Evolutionary conservation across 495 filamentous ascomycete genomes (phyloP).

Genomic region (Aspergillus indologenus): DNA sequence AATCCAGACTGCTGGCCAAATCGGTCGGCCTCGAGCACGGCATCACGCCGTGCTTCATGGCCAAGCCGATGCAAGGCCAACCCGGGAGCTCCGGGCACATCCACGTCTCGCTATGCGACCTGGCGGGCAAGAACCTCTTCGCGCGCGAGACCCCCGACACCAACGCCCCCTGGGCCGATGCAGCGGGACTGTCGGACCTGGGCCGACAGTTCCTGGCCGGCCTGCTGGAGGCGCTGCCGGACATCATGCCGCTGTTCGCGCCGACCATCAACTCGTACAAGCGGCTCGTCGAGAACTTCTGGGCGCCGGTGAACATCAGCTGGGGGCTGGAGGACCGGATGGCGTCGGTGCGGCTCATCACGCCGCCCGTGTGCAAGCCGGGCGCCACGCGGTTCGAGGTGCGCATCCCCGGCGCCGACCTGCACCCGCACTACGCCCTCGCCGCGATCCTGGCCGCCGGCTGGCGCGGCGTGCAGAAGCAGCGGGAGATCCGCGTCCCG

Average conservation of each 20-base stretch:
- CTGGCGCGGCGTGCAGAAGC: constrained; percentile 82
- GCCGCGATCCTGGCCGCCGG: constrained; percentile 76
- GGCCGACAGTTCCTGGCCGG: constrained; percentile 88
- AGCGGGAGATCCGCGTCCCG: constrained; percentile 71
- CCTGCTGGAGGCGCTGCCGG: constrained; percentile 77
- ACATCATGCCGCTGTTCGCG: constrained; percentile 88
- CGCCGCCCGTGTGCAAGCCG: constrained; percentile 72
- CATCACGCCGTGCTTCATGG: constrained; percentile 96
- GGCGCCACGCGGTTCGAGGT: constrained; percentile 83
- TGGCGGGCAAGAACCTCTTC: constrained; percentile 67
- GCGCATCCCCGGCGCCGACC: constrained; percentile 80
- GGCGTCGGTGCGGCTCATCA: constrained; percentile 81
- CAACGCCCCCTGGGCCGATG: constrained; percentile 63
- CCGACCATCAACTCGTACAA: constrained; percentile 96
- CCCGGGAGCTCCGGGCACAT: constrained; percentile 91
- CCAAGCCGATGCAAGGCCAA: constrained; percentile 80
- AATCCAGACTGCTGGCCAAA: constrained; percentile 68
- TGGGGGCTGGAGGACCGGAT: constrained; percentile 93
- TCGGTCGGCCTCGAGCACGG: constrained; percentile 73
- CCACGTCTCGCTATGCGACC: constrained; percentile 72
- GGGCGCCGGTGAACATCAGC: constrained; percentile 90
- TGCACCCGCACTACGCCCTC: constrained; percentile 81
- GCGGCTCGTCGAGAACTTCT: constrained; percentile 93
- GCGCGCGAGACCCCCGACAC: constrained; percentile 63
- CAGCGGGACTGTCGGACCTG: constrained; percentile 72